These are phyloP conservation scores for Leccinum truebloodii DNA, from an alignment of 768 basidiomycete genomes.

Conservation along the genomic window DNA sequence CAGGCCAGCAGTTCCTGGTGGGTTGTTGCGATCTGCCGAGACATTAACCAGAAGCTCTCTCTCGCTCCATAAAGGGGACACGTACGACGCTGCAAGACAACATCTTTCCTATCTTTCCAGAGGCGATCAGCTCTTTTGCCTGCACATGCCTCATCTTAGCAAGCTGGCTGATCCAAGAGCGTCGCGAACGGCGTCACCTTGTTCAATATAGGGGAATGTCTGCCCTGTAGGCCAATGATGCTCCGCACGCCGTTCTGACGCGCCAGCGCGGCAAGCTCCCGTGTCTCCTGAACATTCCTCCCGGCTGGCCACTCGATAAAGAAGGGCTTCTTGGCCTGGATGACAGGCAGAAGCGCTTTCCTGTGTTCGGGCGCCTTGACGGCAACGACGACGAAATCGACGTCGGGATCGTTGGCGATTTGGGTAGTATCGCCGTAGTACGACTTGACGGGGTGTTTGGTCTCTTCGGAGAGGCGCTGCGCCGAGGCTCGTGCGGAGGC, in stretches of 20 bases:
- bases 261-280: conserved; percentile 10
- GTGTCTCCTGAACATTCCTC: conserved; percentile 9
- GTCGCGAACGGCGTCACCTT: background rate
- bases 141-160: background rate
- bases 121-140: conserved; percentile 11
- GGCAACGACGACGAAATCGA: conserved; percentile 14
- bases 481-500: conserved; percentile 10
- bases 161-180: too few relatives aligned
- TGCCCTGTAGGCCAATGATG: conserved; percentile 13
- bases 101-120: conserved; percentile 10
- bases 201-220: conserved; percentile 14
- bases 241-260: conserved; percentile 8
- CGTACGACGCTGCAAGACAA: conserved; percentile 14
- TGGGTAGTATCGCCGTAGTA: conserved; percentile 15
- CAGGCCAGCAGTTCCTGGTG: background rate
- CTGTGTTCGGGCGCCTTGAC: conserved; percentile 13
- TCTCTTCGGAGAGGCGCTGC: conserved; percentile 8
- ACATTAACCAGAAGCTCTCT: background rate
- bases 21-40: conserved; percentile 2
- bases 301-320: conserved; percentile 17
- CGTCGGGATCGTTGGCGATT: conserved; percentile 17
- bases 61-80: background rate
- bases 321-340: conserved; percentile 16
- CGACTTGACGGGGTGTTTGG: conserved; percentile 7
- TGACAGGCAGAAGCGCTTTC: conserved; percentile 10